Base-by-base conservation (phyloP, 768 basidiomycete species). In the Boletus vermiculosoides region DNA sequence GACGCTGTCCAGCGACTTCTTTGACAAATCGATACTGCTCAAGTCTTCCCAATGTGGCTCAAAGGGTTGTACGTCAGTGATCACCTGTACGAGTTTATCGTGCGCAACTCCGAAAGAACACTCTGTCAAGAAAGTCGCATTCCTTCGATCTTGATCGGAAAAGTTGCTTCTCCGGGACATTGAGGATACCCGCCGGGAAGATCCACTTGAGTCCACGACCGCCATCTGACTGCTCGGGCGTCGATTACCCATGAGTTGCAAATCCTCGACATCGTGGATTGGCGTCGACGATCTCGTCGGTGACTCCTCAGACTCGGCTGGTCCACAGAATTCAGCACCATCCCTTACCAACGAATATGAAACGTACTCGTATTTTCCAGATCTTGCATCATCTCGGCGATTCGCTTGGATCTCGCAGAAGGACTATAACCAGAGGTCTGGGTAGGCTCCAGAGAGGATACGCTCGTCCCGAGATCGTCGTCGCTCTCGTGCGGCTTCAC, bases 101-200 rank as follows among this genome's bases (percentile, higher is more conserved):
- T 92, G 92, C n/a, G 94, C 83, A 44, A 98, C 86, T 16, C 84
- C 93, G 69, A 99, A 99, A 41, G 95, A 98, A 68, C 95, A 98
- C 68, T 98, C 95, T 12, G 96, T 98, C 60, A 98, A 77, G 76
- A 88, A 96, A 1, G 88, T 89, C 10, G 78, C 81, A 61, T 88
- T 78, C 64, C 55, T 66, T 63, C 58, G 55, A 66, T 59, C 70
- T 66, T 60, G 71, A 52, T 66, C 69, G 51, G 73, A 73, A 39
- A 65, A 63, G 39, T 70, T 74, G 62, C 73, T 74, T 30, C 72
- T 74, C 39, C 75, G 77, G 22, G 80, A 77, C 52, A 75, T 71
- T 15, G 83, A 80, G 57, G 78, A 80, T 5, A 74, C 66, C 16
- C 79, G 74, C 23, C 77, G 75, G 46, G 76, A 69, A 33, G 70